Evolutionary conservation across 2,329 filamentous ascomycete genomes (phyloP).

Genomic region (Diaporthe citrichinensis): DNA sequence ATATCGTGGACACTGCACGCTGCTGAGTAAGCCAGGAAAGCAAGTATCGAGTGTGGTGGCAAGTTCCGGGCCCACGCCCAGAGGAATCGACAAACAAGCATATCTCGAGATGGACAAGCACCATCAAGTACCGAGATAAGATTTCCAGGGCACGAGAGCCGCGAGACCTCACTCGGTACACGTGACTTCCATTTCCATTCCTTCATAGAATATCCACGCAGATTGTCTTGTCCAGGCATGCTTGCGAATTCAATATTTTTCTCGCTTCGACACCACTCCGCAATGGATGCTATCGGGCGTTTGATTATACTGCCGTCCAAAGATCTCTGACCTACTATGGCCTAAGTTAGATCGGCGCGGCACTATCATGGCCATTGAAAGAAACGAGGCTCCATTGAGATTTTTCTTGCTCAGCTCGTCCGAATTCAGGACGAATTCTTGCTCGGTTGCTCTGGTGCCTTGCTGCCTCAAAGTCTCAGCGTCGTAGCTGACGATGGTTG

Average conservation of each 20-base stretch:
- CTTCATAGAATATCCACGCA: no score
- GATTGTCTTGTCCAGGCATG: not conserved
- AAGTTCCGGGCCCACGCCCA: not conserved
- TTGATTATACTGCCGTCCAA: not conserved
- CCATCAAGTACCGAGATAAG: not conserved
- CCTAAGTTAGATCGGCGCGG: not conserved
- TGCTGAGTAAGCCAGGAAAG: not conserved
- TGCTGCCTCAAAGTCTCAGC: constrained; percentile 26
- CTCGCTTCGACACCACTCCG: not conserved
- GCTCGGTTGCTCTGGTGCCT: constrained; percentile 3
- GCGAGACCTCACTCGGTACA: not conserved
- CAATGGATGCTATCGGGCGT: not conserved
- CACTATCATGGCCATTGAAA: not conserved
- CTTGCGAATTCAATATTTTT: not conserved
- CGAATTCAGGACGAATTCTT: not conserved
- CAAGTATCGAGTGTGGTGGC: not conserved
- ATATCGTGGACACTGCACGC: not conserved
- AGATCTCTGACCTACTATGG: not conserved
- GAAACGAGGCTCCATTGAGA: not conserved
- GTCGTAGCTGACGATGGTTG: constrained; percentile 28
- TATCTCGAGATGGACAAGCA: not conserved
- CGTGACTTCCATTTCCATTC: not conserved
- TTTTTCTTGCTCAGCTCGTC: not conserved
- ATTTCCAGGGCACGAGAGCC: not conserved
- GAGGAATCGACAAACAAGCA: not conserved